Evolutionary conservation across 495 filamentous ascomycete genomes (phyloP), one percentile per base, ranked within the genome.

Genomic region (Xylaria palmicola): DNA sequence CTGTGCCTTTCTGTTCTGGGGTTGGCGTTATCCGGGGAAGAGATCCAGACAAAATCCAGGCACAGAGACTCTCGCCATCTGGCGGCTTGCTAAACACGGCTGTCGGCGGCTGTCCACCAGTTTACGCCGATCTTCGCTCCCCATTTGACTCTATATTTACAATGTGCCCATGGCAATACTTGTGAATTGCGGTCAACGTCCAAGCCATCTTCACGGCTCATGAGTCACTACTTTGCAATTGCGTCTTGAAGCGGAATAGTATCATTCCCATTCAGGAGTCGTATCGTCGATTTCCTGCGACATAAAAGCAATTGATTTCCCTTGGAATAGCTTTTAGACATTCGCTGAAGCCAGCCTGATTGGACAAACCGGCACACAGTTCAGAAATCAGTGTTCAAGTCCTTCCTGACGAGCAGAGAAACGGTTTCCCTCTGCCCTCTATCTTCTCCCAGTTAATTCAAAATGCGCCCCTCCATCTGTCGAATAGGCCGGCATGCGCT

Each of bases 391-490:
- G n/a, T n/a, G n/a, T n/a, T n/a, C n/a, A n/a, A n/a, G n/a, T n/a
- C n/a, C n/a, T n/a, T n/a, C n/a, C n/a, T n/a, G n/a, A n/a, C n/a
- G n/a, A n/a, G n/a, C n/a, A n/a, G n/a, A n/a, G n/a, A n/a, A n/a
- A n/a, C n/a, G n/a, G n/a, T n/a, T n/a, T n/a, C n/a, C 15, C 22
- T 39, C n/a, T 48, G 10, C 2, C n/a, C 22, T 22, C 7, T 24
- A 0, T 17, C 37, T 15, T 20, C 32, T 29, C 19, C 20, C 24
- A 22, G 34, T 29, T 22, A 17, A 56, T 44, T 57, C 34, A 66
- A 65, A 1, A 72, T 72, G 69, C 41, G 63, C 13, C 56, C 65
- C 30, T 32, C 66, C n/a, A 24, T 59, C 40, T 49, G 63, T 49
- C 58, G 53, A 30, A 26, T 67, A n/a, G 55, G 60, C 29, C 56